phyloP scores from a whole-genome alignment of 1,139 yeast genomes.

The Magnusiomyces sp. region DNA sequence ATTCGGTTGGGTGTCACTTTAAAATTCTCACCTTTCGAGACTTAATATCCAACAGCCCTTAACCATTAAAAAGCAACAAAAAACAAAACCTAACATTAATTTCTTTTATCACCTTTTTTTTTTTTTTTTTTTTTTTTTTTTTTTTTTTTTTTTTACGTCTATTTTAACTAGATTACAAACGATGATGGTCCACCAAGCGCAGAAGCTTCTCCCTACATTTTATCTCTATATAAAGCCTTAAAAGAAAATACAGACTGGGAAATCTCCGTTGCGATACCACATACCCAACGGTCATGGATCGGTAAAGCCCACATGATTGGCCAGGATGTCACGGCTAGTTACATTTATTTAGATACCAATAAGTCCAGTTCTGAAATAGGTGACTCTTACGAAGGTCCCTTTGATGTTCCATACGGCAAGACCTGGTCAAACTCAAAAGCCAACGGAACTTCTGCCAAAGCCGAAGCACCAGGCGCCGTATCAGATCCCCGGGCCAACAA shows the following conservation, averaged over 20 bases:
- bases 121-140: neutral
- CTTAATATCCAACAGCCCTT: constrained; percentile 30
- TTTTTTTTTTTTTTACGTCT: too few species aligned
- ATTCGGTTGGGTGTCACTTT: neutral
- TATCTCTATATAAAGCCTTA: constrained; percentile 69
- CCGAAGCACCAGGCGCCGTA: neutral
- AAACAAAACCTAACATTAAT: constrained; percentile 34
- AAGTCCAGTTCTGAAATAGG: neutral
- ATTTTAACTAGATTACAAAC: constrained; percentile 61
- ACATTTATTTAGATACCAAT: constrained; percentile 32
- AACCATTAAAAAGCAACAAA: constrained; percentile 35
- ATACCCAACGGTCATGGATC: constrained; percentile 70
- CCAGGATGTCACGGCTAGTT: constrained; percentile 57
- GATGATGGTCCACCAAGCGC: constrained; percentile 94
- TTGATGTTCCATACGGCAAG: constrained; percentile 26
- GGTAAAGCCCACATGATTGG: constrained; percentile 97
- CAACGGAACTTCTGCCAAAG: constrained; percentile 17
- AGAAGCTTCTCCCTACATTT: constrained; percentile 75
- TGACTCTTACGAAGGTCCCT: constrained; percentile 52
- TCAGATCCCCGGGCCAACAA: constrained; percentile 13
- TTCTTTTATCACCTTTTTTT: constrained; percentile 19
- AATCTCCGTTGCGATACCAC: constrained; percentile 73
- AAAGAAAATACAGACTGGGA: constrained; percentile 67
- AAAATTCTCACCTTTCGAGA: neutral
- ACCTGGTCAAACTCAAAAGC: constrained; percentile 29